Percentiles rank a stretch among this genome's conserved stretches.
phyloP scores from a whole-genome alignment of 2,329 filamentous ascomycete genomes.

The Trichoderma asperellum region DNA sequence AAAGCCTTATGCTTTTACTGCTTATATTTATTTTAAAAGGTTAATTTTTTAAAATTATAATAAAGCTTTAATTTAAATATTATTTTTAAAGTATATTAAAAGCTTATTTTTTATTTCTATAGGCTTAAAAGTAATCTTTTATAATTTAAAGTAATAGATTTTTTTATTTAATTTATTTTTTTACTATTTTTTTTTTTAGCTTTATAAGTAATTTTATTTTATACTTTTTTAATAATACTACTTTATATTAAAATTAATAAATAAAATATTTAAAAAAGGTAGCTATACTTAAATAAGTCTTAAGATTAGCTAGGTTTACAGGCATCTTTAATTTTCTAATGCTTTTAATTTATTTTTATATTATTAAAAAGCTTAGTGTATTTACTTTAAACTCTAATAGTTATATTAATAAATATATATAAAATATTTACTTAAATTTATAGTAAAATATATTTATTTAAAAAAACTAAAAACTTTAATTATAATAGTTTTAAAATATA shows the following conservation, averaged over 20 bases:
- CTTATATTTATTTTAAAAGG: too few species aligned
- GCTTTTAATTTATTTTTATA: neutral
- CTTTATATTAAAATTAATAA: neutral
- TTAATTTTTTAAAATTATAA: too few species aligned
- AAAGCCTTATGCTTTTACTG: too few species aligned
- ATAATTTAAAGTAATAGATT: neutral
- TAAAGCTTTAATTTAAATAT: too few species aligned
- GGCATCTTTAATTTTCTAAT: neutral
- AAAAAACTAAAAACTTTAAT: neutral
- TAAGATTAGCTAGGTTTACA: neutral
- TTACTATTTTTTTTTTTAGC: neutral
- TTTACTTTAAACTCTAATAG: neutral
- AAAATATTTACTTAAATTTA: neutral
- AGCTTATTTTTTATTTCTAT: too few species aligned
- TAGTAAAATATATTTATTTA: neutral
- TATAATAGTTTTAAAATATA: neutral
- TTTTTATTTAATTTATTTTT: neutral
- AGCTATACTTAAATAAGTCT: neutral
- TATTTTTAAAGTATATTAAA: too few species aligned
- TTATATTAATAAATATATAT: neutral
- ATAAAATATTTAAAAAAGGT: neutral
- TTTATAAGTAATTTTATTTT: neutral
- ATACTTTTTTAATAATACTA: neutral
- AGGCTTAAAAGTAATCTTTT: neutral
- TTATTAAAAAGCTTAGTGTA: neutral